Percentiles rank a stretch among this genome's conserved stretches.
Evolutionary conservation across 2,329 filamentous ascomycete species (phyloP).

Genomic region (Exophiala dermatitidis): DNA sequence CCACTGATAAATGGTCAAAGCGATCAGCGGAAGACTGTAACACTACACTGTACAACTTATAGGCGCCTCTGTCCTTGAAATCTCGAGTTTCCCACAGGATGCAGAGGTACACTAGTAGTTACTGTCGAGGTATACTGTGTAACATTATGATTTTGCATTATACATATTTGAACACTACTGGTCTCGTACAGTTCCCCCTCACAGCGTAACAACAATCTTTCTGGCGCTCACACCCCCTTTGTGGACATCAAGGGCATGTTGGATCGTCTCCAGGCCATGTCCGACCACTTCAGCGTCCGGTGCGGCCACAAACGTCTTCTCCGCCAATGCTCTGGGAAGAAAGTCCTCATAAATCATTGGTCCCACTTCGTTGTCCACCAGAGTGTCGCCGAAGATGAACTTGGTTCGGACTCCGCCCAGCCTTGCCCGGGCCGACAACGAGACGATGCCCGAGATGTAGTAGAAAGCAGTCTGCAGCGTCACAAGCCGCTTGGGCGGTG

Average conservation of each 20-base stretch:
- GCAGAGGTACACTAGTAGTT: no score
- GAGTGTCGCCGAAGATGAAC: conserved; percentile 19
- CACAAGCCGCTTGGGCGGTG: neutral
- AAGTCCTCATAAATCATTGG: conserved; percentile 37
- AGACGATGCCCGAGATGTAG: no score
- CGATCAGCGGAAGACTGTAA: no score
- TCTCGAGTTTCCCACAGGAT: no score
- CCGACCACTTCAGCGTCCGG: conserved; percentile 38
- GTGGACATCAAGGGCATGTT: conserved; percentile 36
- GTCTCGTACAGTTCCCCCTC: neutral
- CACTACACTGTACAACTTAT: no score
- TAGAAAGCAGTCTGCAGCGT: no score
- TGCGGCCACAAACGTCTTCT: conserved; percentile 33
- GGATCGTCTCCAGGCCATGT: conserved; percentile 38
- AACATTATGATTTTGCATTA: no score
- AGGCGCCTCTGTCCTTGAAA: no score
- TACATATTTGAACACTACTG: no score
- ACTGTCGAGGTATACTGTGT: no score
- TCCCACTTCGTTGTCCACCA: conserved; percentile 17
- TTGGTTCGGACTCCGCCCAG: conserved; percentile 6
- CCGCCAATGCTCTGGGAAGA: conserved; percentile 35
- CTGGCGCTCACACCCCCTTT: conserved; percentile 38
- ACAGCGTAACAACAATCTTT: conserved; percentile 37
- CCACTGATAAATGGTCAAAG: no score
- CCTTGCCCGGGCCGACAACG: no score